Conservation (phyloP, 192 early-diverging fungal genomes). For the Coemansia sp. region DNA sequence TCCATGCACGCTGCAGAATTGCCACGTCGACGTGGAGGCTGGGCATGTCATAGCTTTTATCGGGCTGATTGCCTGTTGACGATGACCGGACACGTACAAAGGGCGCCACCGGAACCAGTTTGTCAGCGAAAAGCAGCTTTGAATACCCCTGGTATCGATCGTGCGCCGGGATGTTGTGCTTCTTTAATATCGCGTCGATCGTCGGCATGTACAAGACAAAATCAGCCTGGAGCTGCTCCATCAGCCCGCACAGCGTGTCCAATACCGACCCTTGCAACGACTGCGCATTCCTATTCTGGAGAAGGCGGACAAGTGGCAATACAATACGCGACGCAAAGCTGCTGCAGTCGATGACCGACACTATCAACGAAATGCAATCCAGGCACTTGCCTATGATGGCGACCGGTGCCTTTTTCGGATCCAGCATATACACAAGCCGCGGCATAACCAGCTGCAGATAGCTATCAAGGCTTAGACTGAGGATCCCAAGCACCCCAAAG, state of each 20-base stretch:
- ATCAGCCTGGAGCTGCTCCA: constrained; percentile 80
- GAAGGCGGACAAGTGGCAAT: constrained; percentile 75
- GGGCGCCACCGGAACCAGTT: constrained; percentile 40
- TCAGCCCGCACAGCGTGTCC: constrained; percentile 78
- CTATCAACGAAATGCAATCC: constrained; percentile 69
- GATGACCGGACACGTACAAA: neutral
- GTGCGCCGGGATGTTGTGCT: constrained; percentile 62
- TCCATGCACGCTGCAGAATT: constrained; percentile 80
- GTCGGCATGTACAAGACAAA: constrained; percentile 86
- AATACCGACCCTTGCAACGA: constrained; percentile 68
- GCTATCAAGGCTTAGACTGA: constrained; percentile 87
- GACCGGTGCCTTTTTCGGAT: constrained; percentile 64
- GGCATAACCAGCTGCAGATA: constrained; percentile 91
- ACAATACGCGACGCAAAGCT: constrained; percentile 88
- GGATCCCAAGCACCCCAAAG: constrained; percentile 73
- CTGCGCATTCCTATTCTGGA: constrained; percentile 48
- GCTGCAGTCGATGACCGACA: constrained; percentile 72
- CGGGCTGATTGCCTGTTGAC: neutral
- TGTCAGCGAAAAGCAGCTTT: constrained; percentile 73
- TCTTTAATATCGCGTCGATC: constrained; percentile 74
- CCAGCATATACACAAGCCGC: constrained; percentile 75
- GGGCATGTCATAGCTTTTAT: neutral
- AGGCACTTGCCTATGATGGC: constrained; percentile 66
- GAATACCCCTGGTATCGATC: constrained; percentile 71
- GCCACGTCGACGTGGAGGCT: constrained; percentile 5